These are phyloP conservation scores for Rutstroemia sp. DNA, from an alignment of 2,329 filamentous ascomycete species.

Conservation along the genomic window DNA sequence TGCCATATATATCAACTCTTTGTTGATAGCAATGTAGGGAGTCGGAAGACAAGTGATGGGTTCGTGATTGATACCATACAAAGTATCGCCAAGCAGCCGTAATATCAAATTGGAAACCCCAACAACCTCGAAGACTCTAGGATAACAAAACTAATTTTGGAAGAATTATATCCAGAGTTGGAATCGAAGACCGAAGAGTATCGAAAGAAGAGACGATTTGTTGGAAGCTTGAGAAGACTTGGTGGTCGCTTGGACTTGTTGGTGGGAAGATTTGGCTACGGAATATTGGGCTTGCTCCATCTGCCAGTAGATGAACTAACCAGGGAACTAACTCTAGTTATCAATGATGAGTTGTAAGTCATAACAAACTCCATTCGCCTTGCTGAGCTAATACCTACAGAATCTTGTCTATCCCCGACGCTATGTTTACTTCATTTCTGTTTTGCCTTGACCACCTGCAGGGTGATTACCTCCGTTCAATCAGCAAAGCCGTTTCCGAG, in stretches of 20 bases:
- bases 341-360: neutral
- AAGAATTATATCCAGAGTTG: neutral
- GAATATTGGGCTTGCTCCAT: neutral
- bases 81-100: neutral
- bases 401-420: neutral
- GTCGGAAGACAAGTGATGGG: slow-evolving; percentile 2
- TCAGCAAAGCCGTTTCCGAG: neutral
- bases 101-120: neutral
- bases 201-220: neutral
- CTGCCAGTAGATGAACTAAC: neutral
- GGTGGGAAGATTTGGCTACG: neutral
- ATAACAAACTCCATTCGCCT: neutral
- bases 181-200: neutral
- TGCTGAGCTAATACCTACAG: neutral
- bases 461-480: neutral
- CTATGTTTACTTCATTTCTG: neutral
- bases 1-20: slow-evolving; percentile 5
- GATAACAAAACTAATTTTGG: neutral
- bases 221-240: neutral
- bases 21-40: slow-evolving; percentile 1
- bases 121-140: neutral
- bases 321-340: neutral
- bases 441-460: neutral
- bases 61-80: neutral
- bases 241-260: neutral